Evolutionary conservation across 169 alveolate species (phyloP), one percentile per base, ranked within the genome.

Genomic region (Plasmodium falciparum): DNA sequence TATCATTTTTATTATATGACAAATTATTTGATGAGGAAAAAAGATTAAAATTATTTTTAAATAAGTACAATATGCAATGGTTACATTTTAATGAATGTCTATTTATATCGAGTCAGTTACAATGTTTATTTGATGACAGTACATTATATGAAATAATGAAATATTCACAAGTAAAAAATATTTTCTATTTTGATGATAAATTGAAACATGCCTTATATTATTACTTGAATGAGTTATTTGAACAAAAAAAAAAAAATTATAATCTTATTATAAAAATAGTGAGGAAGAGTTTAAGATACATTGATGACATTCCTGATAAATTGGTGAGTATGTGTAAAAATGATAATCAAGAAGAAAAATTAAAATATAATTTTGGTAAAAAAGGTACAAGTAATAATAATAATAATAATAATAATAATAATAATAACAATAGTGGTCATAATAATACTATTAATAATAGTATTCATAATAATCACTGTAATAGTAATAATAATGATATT

Each of bases 1-100:
- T 45, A 13, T n/a, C 50, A 22, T 78, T 12, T 9, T 47, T 22
- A 7, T 58, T 78, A 24, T 78, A 65, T 26, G 67, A 59, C 15
- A 59, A 78, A 78, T 24, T 78, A 65, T 78, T 78, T 78, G 78
- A 78, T 26, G 89, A 66, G 3, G 62, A 78, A 43, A 66, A 66
- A 65, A 66, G 67, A 24, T 52, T 78, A 63, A 78, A 78, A 78
- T 58, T 78, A 26, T 65, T 78, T 66, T 78, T 66, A 15, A 78
- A 78, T 52, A 76, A 76, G 1, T 56, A 56, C 15, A 56, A 56
- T 13, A 5, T 20, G 26, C 22, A 15, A 0, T 78, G 89, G 89
- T 49, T 78, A 47, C 8, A 47, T 66, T 78, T 78, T 70, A 50
- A 24, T n/a, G 89, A 78, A 49, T 78, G 89, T 33, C 58, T 65